These are phyloP conservation scores for Fusarium temperatum DNA, from an alignment of 2,329 filamentous ascomycete species.

Conservation along the genomic window DNA sequence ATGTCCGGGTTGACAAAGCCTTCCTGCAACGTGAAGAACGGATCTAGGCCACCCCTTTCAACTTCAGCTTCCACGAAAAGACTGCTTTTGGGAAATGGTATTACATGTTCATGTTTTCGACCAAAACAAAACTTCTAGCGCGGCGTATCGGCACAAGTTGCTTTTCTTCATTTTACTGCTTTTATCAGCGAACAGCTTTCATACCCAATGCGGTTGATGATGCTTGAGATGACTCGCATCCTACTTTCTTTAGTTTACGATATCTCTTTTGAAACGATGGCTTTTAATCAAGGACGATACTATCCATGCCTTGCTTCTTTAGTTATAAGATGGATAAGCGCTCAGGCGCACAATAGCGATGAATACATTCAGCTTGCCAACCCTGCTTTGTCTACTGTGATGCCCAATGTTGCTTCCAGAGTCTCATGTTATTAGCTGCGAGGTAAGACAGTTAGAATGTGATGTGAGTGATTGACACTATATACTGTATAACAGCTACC, in stretches of 20 bases:
- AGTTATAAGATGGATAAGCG: conserved; percentile 20
- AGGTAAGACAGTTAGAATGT: background rate
- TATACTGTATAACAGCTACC: conserved; percentile 22
- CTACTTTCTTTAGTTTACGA: background rate
- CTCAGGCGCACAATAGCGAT: conserved; percentile 11
- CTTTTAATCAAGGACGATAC: background rate
- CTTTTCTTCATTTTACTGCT: background rate
- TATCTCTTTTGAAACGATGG: background rate
- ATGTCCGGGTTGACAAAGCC: conserved; percentile 45
- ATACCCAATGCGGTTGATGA: background rate
- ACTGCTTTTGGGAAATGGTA: conserved; percentile 12
- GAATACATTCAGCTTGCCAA: background rate
- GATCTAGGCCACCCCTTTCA: conserved; percentile 25
- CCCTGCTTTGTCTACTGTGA: background rate
- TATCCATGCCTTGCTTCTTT: background rate
- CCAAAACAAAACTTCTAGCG: conserved; percentile 24
- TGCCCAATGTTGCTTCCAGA: background rate
- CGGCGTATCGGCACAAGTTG: conserved; percentile 26
- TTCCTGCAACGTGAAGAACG: conserved; percentile 47
- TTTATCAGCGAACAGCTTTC: conserved; percentile 4
- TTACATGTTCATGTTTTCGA: conserved; percentile 7
- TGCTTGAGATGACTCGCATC: conserved; percentile 26
- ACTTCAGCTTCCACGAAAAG: background rate
- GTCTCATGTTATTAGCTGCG: background rate
- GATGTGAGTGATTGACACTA: conserved; percentile 6